Conservation (phyloP, 768 basidiomycete genomes). For the Roridomyces roridus region DNA sequence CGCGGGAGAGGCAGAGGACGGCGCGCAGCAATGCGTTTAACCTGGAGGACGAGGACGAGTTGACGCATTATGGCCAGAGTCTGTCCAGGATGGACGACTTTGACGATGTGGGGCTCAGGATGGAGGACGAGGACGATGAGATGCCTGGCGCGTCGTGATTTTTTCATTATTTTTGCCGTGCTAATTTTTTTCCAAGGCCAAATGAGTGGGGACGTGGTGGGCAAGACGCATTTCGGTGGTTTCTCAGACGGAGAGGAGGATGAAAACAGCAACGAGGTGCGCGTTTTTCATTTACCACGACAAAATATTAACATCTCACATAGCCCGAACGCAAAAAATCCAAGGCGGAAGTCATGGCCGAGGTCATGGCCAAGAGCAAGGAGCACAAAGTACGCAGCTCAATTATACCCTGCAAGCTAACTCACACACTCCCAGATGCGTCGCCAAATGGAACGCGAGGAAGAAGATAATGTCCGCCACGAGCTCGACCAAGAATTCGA, state of each 20-base stretch:
- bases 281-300: not conserved
- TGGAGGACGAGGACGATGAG: constrained; percentile 67
- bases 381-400: constrained; percentile 76
- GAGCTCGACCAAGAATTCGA: constrained; percentile 90
- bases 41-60: constrained; percentile 88
- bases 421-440: constrained; percentile 58
- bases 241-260: constrained; percentile 75
- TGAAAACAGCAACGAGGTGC: constrained; percentile 55
- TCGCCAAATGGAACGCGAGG: constrained; percentile 87
- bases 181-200: constrained; percentile 55
- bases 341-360: constrained; percentile 97
- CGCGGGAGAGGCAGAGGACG: constrained; percentile 81
- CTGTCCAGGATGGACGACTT: constrained; percentile 86
- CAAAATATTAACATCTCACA: constrained; percentile 6
- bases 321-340: constrained; percentile 87
- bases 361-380: constrained; percentile 97
- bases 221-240: constrained; percentile 82
- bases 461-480: constrained; percentile 84
- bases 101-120: constrained; percentile 68
- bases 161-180: not conserved
- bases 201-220: constrained; percentile 71
- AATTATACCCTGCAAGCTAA: not conserved
- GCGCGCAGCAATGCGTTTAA: constrained; percentile 85
- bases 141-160: constrained; percentile 47
- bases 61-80: constrained; percentile 92